phyloP scores from a whole-genome alignment of 805 yeast genomes.

The Candida patagonica region DNA sequence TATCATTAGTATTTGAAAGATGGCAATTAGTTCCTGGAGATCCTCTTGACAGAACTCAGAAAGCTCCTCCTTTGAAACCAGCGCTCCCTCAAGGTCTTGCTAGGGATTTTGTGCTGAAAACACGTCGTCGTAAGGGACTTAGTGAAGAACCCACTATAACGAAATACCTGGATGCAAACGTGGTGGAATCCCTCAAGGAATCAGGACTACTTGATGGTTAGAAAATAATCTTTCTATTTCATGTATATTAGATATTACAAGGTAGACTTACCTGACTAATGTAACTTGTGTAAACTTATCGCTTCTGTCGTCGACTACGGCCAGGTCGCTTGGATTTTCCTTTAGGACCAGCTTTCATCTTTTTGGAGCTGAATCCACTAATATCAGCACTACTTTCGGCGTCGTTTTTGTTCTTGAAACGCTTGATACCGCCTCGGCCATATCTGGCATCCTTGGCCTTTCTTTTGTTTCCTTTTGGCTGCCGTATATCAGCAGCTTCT shows the following conservation, averaged over 20 bases:
- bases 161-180: slow-evolving; percentile 56
- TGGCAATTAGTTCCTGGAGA: slow-evolving; percentile 88
- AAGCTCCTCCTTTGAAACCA: slow-evolving; percentile 62
- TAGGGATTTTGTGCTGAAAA: slow-evolving; percentile 81
- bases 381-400: slow-evolving; percentile 63
- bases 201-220: slow-evolving; percentile 33
- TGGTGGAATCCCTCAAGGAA: slow-evolving; percentile 44
- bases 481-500: slow-evolving; percentile 66
- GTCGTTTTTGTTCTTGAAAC: slow-evolving; percentile 64
- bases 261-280: too few species aligned
- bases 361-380: slow-evolving; percentile 44
- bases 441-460: slow-evolving; percentile 62
- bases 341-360: slow-evolving; percentile 40
- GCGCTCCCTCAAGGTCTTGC: slow-evolving; percentile 65
- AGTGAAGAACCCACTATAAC: slow-evolving; percentile 59
- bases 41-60: slow-evolving; percentile 62
- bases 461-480: slow-evolving; percentile 52
- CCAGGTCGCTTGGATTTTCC: slow-evolving; percentile 19
- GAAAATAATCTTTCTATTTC: slow-evolving; percentile 3
- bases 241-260: slow-evolving; percentile 2
- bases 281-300: too few species aligned
- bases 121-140: slow-evolving; percentile 81
- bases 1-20: slow-evolving; percentile 51
- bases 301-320: slow-evolving; percentile 15
- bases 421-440: slow-evolving; percentile 72